Percentiles rank a stretch among this genome's conserved stretches.
Evolutionary conservation across 352 stramenopile genomes (phyloP).

Genomic region (Halophytophthora polymorphica): DNA sequence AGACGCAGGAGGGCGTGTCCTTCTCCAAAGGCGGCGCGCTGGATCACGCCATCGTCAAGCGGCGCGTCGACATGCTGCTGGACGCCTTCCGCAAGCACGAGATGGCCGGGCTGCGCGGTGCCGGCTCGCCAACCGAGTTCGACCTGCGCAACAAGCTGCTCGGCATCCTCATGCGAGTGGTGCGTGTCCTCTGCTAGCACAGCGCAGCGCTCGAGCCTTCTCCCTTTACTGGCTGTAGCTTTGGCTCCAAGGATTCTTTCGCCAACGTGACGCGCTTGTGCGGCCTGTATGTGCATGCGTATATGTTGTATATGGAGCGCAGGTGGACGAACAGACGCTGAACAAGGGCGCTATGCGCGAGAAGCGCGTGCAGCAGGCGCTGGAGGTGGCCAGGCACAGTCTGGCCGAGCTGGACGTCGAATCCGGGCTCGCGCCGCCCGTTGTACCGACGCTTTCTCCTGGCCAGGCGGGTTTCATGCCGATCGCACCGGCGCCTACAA

Average conservation of each 20-base stretch:
- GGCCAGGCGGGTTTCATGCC: constrained; percentile 15
- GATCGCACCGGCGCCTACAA: constrained; percentile 24
- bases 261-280: not conserved
- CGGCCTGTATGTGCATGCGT: not conserved
- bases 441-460: not conserved
- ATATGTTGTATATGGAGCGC: not conserved
- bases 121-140: constrained; percentile 30
- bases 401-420: constrained; percentile 22
- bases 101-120: constrained; percentile 29
- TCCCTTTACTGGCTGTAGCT: too few relatives aligned
- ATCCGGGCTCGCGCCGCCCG: not conserved
- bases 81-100: constrained; percentile 36
- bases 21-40: constrained; percentile 21
- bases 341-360: constrained; percentile 36
- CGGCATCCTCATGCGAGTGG: constrained; percentile 26
- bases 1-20: constrained; percentile 18
- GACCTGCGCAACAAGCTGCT: constrained; percentile 38
- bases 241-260: too few relatives aligned
- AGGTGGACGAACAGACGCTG: constrained; percentile 35
- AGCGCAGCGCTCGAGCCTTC: too few relatives aligned
- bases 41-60: constrained; percentile 38
- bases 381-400: constrained; percentile 22
- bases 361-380: constrained; percentile 29
- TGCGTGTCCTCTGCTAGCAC: constrained; percentile 5
- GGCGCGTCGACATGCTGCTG: constrained; percentile 37